Percentiles rank a stretch among this genome's conserved stretches.
phyloP scores from a whole-genome alignment of 306 rosid species.

The Lupinus albus region DNA sequence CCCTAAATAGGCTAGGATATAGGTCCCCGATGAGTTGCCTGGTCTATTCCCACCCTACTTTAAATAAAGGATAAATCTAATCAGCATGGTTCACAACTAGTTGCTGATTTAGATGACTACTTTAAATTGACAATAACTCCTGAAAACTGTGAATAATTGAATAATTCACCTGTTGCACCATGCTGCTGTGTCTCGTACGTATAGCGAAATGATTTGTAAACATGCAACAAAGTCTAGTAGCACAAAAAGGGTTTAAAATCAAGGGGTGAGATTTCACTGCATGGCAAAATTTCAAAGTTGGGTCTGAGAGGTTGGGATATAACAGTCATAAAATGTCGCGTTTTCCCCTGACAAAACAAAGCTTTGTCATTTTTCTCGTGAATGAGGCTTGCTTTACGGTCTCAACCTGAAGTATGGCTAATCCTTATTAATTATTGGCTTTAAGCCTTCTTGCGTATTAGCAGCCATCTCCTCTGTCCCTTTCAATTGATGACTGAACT shows the following conservation, averaged over 20 bases:
- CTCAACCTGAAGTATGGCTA: neutral
- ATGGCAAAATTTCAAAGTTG: conserved; percentile 15
- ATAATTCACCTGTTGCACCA: neutral
- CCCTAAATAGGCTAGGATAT: no score
- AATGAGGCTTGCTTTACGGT: conserved; percentile 18
- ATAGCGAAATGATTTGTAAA: neutral
- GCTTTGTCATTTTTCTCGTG: neutral
- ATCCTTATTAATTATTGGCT: neutral
- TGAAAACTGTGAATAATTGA: conserved; percentile 1
- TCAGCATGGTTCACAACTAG: conserved; percentile 12
- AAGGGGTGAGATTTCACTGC: neutral
- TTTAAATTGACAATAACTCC: conserved; percentile 5
- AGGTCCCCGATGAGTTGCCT: no score
- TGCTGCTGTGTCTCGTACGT: conserved; percentile 5
- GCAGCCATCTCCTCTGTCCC: conserved; percentile 12
- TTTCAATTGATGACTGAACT: conserved; percentile 25
- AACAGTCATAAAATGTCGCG: neutral
- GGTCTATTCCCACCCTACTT: no score
- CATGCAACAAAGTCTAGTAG: neutral
- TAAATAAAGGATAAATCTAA: no score
- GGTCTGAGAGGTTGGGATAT: neutral
- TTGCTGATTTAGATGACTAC: neutral
- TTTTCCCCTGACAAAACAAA: neutral
- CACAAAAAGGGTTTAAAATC: neutral
- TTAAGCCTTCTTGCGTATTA: conserved; percentile 11